Evolutionary conservation across 23 red algal species (phyloP), one percentile per base, ranked within the genome.

Genomic region (Porphyridium purpureum): DNA sequence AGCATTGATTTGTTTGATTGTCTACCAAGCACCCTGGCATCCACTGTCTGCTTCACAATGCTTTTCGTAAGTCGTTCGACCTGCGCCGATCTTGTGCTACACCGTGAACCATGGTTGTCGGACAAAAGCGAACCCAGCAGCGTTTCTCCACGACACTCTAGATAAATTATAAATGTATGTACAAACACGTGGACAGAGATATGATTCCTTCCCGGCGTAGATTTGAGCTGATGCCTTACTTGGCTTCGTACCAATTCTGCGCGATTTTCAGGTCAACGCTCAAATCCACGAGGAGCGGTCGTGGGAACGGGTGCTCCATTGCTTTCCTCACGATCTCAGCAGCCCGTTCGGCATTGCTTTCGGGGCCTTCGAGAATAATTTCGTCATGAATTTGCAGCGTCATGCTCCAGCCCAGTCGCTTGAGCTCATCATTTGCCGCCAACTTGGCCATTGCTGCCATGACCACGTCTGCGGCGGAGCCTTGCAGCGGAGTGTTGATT

Each of bases 301-400:
- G 25, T 21, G 48, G 66, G 7, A 93, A 14, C 21, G 84, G 84
- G 9, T 74, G 58, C 29, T 60, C 53, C 84, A 93, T 81, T 21
- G 69, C 53, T 32, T 67, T 29, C 20, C 35, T 49, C 27, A 93
- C 74, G 21, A 80, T 62, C 24, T 50, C 46, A n/a, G 62, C 11
- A 1, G 72, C 84, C 24, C 64, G 58, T 4, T 81, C 65, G 14
- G 62, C 69, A 4, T 60, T 76, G 24, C 75, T 68, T 35, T 56
- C 67, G 4, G 84, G 84, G 34, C 84, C 84, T 59, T 93, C 84
- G 21, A 93, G 52, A 31, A 93, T 93, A 19, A 93, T 93, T 53
- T 93, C 84, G 53, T 93, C 84, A 24, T 93, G 84, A 11, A 44
- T 17, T 17, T 93, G 84, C 8, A 93, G 62, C 34, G 81, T 63